Evolutionary conservation across 179 eudicot species (phyloP).

Genomic region (Camellia oleifera): DNA sequence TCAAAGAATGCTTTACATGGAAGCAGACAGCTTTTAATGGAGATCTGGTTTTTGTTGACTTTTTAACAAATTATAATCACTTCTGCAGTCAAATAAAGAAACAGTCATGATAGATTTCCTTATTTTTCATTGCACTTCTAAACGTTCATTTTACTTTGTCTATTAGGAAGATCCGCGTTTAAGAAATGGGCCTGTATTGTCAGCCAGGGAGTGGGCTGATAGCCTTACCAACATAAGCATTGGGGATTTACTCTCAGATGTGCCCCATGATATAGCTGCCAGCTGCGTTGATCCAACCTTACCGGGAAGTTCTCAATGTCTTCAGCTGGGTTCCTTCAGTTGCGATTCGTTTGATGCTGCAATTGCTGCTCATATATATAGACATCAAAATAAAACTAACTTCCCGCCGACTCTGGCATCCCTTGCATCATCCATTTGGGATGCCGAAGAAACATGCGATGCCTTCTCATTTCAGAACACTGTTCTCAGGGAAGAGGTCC

Average conservation of each 20-base stretch:
- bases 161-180: conserved; percentile 38
- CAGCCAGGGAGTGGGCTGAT: conserved; percentile 81
- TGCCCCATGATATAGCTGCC: conserved; percentile 30
- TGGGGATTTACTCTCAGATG: conserved; percentile 66
- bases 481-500: conserved; percentile 10
- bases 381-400: conserved; percentile 43
- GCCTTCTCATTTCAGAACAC: conserved; percentile 70
- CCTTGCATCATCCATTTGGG: conserved; percentile 76
- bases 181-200: conserved; percentile 28
- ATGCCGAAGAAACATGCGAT: conserved; percentile 96
- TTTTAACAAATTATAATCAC: neutral
- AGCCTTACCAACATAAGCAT: conserved; percentile 74
- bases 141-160: conserved; percentile 12
- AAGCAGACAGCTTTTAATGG: neutral
- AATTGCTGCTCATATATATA: conserved; percentile 85
- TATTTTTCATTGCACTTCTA: conserved; percentile 7
- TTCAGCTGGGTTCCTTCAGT: conserved; percentile 55
- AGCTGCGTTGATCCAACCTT: conserved; percentile 33
- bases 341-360: conserved; percentile 98
- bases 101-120: neutral
- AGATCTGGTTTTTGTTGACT: neutral
- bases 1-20: neutral
- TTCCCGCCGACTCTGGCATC: conserved; percentile 36
- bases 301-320: conserved; percentile 32
- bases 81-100: neutral